A percentile compares a stretch with the other conserved stretches of the same genome.
Evolutionary conservation across 495 filamentous ascomycete genomes (phyloP).

Genomic region (Haplographium delicatum): DNA sequence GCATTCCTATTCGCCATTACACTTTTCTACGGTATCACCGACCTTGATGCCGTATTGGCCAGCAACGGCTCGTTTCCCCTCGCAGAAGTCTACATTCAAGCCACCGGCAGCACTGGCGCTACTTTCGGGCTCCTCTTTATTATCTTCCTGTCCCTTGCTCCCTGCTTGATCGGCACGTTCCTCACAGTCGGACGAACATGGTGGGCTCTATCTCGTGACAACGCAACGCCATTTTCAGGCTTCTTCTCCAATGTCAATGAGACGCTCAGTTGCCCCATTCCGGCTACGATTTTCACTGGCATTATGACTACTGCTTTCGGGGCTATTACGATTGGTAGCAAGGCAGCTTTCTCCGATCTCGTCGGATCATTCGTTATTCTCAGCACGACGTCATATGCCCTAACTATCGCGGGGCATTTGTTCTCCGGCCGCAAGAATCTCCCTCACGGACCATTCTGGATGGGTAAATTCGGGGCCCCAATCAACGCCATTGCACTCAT

Average conservation of each 20-base stretch:
- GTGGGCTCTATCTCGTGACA: slow-evolving; percentile 15
- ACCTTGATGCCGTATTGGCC: slow-evolving; percentile 52
- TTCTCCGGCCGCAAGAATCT: slow-evolving; percentile 59
- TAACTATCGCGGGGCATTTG: slow-evolving; percentile 71
- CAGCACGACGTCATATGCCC: slow-evolving; percentile 65
- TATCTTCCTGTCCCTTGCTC: slow-evolving; percentile 57
- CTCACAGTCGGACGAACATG: slow-evolving; percentile 67
- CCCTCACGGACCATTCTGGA: slow-evolving; percentile 62
- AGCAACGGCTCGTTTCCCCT: slow-evolving; percentile 63
- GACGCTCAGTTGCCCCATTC: slow-evolving; percentile 57
- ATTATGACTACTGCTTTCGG: slow-evolving; percentile 60
- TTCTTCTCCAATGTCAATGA: slow-evolving; percentile 35
- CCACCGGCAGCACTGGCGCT: slow-evolving; percentile 55
- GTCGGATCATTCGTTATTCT: slow-evolving; percentile 72
- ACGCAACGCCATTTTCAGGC: slow-evolving; percentile 6
- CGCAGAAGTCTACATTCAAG: slow-evolving; percentile 71
- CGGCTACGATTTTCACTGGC: slow-evolving; percentile 59
- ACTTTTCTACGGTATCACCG: slow-evolving; percentile 65
- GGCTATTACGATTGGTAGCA: slow-evolving; percentile 66
- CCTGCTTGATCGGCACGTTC: slow-evolving; percentile 62
- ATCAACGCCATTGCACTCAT: slow-evolving; percentile 55
- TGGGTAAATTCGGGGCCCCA: slow-evolving; percentile 54
- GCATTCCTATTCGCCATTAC: slow-evolving; percentile 70
- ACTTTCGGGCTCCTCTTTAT: slow-evolving; percentile 65
- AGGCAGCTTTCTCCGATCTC: slow-evolving; percentile 71